A percentile compares a stretch with the other conserved stretches of the same genome.
These are phyloP conservation scores for Pichia membranifaciens DNA, from an alignment of 805 yeast genomes.

Conservation along the genomic window DNA sequence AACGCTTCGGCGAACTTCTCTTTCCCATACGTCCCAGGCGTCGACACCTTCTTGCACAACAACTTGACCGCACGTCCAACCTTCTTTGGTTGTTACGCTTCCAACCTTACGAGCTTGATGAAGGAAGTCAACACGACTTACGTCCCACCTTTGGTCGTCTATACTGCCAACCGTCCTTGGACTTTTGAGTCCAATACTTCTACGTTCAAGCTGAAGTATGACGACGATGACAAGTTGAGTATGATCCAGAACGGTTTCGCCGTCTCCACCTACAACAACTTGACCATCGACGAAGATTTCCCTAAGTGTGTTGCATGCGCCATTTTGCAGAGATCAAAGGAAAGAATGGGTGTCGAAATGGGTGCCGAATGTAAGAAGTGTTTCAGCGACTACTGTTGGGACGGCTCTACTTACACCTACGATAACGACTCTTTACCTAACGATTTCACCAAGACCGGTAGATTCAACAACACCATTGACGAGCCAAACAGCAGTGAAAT, in stretches of 20 bases:
- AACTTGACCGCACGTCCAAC: constrained; percentile 66
- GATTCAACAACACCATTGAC: constrained; percentile 14
- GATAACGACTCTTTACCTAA: constrained; percentile 18
- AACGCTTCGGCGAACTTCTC: constrained; percentile 50
- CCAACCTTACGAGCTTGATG: constrained; percentile 50
- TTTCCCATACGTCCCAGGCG: constrained; percentile 79
- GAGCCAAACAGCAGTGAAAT: not conserved
- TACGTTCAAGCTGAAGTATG: constrained; percentile 61
- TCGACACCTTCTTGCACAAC: constrained; percentile 47
- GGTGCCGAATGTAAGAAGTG: constrained; percentile 68
- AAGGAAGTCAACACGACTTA: constrained; percentile 32
- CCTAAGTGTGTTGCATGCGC: constrained; percentile 78
- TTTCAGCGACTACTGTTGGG: constrained; percentile 65
- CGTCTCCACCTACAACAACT: constrained; percentile 56
- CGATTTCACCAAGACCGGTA: constrained; percentile 37
- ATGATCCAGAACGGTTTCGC: constrained; percentile 75
- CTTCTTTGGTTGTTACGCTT: constrained; percentile 77
- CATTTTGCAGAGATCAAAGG: constrained; percentile 69
- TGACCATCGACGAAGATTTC: constrained; percentile 65
- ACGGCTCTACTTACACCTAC: constrained; percentile 24
- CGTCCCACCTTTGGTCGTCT: constrained; percentile 71
- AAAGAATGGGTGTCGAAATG: constrained; percentile 54
- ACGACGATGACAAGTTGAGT: constrained; percentile 47
- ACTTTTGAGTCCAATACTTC: constrained; percentile 65
- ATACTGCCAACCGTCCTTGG: constrained; percentile 67